Percentiles rank a stretch among this genome's conserved stretches.
These are phyloP conservation scores for Nannochloropsis salina DNA, from an alignment of 108 stramenopile species.

Conservation along the genomic window DNA sequence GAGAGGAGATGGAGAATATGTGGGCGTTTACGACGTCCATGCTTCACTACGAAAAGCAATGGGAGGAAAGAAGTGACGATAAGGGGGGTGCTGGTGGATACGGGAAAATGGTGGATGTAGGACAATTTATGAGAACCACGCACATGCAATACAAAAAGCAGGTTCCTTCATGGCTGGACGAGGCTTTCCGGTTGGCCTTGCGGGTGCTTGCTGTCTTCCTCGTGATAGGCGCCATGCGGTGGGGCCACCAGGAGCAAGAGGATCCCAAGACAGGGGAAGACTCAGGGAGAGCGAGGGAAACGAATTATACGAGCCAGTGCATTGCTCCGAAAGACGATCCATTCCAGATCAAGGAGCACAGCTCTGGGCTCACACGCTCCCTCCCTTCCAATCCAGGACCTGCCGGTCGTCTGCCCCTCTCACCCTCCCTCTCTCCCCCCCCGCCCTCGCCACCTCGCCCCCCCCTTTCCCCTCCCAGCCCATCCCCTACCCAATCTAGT, in stretches of 20 bases:
- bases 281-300: not conserved
- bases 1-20: not conserved
- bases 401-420: not conserved
- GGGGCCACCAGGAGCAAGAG: not conserved
- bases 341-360: too few relatives aligned
- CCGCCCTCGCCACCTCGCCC: not conserved
- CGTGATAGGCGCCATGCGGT: not conserved
- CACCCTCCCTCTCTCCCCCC: conserved; percentile 8
- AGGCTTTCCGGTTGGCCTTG: not conserved
- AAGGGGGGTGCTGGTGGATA: not conserved
- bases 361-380: too few relatives aligned
- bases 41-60: not conserved
- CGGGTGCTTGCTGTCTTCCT: not conserved
- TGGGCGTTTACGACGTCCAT: not conserved
- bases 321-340: too few relatives aligned
- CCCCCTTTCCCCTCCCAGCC: not conserved
- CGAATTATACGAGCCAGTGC: too few relatives aligned
- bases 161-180: not conserved
- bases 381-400: too few relatives aligned
- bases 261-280: not conserved
- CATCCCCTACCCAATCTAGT: too few relatives aligned
- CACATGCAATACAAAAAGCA: not conserved
- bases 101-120: not conserved
- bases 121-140: not conserved
- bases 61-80: not conserved